Base-by-base conservation (phyloP, 2,329 filamentous ascomycete species). In the Ophiosphaerella korrae region DNA sequence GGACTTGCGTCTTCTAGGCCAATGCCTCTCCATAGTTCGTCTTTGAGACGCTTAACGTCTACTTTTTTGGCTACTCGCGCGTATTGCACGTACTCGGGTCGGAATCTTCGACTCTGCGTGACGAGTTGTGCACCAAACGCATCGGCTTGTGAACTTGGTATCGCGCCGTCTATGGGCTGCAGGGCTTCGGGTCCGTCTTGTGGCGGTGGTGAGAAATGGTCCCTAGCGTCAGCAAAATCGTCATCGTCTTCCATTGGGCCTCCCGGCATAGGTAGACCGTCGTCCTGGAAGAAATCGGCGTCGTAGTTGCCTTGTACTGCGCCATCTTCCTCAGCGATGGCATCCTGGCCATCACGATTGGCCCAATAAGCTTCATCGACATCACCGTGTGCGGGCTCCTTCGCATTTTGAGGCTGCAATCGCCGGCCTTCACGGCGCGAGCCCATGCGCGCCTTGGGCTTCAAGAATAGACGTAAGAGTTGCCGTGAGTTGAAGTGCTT, bases 351-450 rank as follows among this genome's bases (percentile, higher is more conserved):
- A 24, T 69, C 58, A 59, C 71, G 64, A 68, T 84, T 82, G 5
- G 94, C 94, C 92, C 94, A 99, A 77, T 96, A 97, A 16, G 89
- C 92, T 75, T 97, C 93, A 67, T 97, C 91, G 80, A 97, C 90
- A 52, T 96, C 90, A 35, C 86, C 89, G 53, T 87, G 84, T 1
- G 82, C 83, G 7, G 84, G 76, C 32, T 83, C 81, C 69, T 76
- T 45, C 63, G 73, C 46, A 52, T 44, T 7, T 26, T 29, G 51
- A 7, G 62, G 44, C n/a, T 59, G 57, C 8, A 53, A 43, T 36
- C 56, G 57, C 41, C 57, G 61, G n/a, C 59, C 57, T 53, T 80
- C 76, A 56, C 82, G 86, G 41, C 86, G 83, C 50, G 86, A 84
- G 38, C 88, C 86, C 74, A 97, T 84, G 36, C 88, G 88, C 9